Conservation (phyloP, 164 flowering plant genomes). For the Sextonia rubra region DNA sequence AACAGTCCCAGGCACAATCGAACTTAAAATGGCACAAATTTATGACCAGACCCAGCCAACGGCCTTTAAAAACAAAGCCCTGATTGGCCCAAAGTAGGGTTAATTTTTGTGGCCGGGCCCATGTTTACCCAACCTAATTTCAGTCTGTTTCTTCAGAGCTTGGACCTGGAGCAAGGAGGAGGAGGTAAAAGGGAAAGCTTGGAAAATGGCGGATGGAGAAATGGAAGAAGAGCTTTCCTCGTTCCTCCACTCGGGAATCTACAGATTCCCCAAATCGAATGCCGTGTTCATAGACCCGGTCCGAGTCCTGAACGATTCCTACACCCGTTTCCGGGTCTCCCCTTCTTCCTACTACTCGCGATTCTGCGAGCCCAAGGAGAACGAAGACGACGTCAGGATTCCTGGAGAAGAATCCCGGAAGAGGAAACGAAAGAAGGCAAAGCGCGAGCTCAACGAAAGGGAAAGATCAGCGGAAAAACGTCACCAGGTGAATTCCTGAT, state of each 20-base stretch:
- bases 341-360: slow-evolving; percentile 78
- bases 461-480: slow-evolving; percentile 68
- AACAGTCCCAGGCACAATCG: no score
- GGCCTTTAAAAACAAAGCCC: background rate
- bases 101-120: background rate
- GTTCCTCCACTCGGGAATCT: slow-evolving; percentile 56
- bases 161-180: no score
- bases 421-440: slow-evolving; percentile 45
- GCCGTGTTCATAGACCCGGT: slow-evolving; percentile 75
- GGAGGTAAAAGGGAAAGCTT: background rate
- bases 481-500: slow-evolving; percentile 52
- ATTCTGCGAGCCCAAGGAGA: slow-evolving; percentile 32
- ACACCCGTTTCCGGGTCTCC: slow-evolving; percentile 63
- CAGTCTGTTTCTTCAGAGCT: background rate
- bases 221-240: slow-evolving; percentile 15
- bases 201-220: background rate
- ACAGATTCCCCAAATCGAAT: slow-evolving; percentile 36
- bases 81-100: no score
- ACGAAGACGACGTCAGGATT: slow-evolving; percentile 8
- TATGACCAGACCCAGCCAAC: no score
- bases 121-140: background rate
- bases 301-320: slow-evolving; percentile 65
- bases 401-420: slow-evolving; percentile 9
- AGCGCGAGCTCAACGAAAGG: slow-evolving; percentile 42
- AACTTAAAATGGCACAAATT: no score